Evolutionary conservation across 495 filamentous ascomycete genomes (phyloP), one percentile per base, ranked within the genome.

Genomic region (Glonium stellatum): DNA sequence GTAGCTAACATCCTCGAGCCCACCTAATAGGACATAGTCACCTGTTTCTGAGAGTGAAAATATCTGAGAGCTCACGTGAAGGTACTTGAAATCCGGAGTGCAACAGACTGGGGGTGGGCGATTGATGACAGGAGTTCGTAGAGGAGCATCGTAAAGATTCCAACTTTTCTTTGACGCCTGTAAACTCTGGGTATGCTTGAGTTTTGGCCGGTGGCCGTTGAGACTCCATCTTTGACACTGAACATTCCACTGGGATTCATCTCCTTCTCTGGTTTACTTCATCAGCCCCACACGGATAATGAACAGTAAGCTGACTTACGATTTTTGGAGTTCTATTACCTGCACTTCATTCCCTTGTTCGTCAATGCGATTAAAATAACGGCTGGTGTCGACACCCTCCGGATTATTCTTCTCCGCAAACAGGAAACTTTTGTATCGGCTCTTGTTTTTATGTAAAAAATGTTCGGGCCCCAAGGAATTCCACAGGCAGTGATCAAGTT

Each of bases 401-500:
- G 27, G 36, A 11, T 18, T 37, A 35, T 25, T 37, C 5, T 19
- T 5, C 36, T 54, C 51, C 36, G 51, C 18, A 35, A 54, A 54
- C 11, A 27, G 52, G 23, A 64, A 66, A 25, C 56, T 57, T 9
- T 55, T 56, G 5, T 60, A 60, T 0, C 56, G 62, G 10, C 52
- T 58, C 25, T 19, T 41, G 23, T 27, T 41, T 6, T 27, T 35
- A 11, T 35, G 41, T 1, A 66, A 46, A 57, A 57, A 66, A 35
- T 55, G 56, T 50, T 57, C 34, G 18, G 55, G 50, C n/a, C 60
- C 60, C 5, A 66, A 13, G 5, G 55, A 42, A 11, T 36, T 54
- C 63, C 55, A 64, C 12, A 64, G 55, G 35, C 62, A 64, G 23
- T 50, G 58, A 51, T 64, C 62, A 23, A 61, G 53, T 48, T 64